Percentiles rank a stretch among this genome's conserved stretches.
These are phyloP conservation scores for Mycena pura DNA, from an alignment of 768 basidiomycete species.

Conservation along the genomic window DNA sequence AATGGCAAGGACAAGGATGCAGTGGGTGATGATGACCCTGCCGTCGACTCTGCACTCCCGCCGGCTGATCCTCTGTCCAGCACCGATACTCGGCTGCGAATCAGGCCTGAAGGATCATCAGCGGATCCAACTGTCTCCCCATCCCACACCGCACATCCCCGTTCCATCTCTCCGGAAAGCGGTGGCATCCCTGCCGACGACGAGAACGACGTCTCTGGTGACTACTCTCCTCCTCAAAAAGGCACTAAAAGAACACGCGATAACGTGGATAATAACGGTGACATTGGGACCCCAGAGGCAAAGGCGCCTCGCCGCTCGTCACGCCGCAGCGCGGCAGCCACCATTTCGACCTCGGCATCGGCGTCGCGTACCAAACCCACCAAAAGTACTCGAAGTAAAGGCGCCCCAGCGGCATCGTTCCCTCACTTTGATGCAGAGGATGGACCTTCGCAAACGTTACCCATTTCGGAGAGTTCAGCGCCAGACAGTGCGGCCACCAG, in stretches of 20 bases:
- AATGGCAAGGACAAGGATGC: conserved; percentile 47
- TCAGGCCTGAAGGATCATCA: conserved; percentile 43
- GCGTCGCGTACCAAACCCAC: conserved; percentile 4
- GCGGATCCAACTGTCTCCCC: background rate
- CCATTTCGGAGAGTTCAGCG: background rate
- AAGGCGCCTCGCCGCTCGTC: conserved; percentile 25
- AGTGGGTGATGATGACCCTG: background rate
- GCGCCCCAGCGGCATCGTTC: background rate
- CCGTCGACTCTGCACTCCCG: conserved; percentile 28
- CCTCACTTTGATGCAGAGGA: background rate
- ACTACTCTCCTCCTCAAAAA: conserved; percentile 12
- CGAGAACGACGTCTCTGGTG: conserved; percentile 23
- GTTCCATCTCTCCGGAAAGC: conserved; percentile 17
- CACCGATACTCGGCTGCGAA: conserved; percentile 55
- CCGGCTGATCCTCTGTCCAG: conserved; percentile 45
- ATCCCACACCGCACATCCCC: conserved; percentile 15
- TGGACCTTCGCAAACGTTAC: background rate
- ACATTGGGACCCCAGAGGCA: conserved; percentile 10
- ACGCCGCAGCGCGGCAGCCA: conserved; percentile 3
- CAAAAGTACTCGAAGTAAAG: background rate
- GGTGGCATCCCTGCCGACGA: conserved; percentile 14
- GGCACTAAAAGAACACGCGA: conserved; percentile 15
- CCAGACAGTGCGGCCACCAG: background rate
- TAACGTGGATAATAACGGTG: conserved; percentile 8
- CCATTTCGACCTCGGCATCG: conserved; percentile 26